phyloP scores from a whole-genome alignment of 495 filamentous ascomycete genomes.

The Penicillium fimorum region DNA sequence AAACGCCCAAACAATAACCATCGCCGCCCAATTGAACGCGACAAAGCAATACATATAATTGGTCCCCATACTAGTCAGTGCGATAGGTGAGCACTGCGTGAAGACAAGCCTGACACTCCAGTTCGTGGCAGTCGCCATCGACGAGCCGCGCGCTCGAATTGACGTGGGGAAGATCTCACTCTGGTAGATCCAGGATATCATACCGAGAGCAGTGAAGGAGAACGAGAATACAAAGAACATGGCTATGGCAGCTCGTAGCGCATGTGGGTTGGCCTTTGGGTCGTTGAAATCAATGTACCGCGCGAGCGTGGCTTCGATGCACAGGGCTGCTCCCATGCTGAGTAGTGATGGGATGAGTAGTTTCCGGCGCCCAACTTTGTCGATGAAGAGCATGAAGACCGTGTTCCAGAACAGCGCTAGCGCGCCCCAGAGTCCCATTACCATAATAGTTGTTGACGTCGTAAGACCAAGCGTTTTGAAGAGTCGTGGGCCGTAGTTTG shows the following conservation, averaged over 20 bases:
- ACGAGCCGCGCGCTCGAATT: conserved; percentile 52
- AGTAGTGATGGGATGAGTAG: conserved; percentile 52
- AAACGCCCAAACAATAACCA: conserved; percentile 42
- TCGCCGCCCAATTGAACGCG: conserved; percentile 49
- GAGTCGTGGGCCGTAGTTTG: conserved; percentile 50
- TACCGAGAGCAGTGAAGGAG: conserved; percentile 53
- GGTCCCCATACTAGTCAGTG: conserved; percentile 44
- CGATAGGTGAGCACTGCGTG: conserved; percentile 55
- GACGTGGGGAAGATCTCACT: conserved; percentile 59
- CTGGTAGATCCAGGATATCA: conserved; percentile 56
- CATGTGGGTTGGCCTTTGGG: conserved; percentile 30
- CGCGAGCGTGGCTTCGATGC: conserved; percentile 48
- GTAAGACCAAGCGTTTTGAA: conserved; percentile 49
- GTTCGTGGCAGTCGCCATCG: conserved; percentile 52
- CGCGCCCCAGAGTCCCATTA: conserved; percentile 52
- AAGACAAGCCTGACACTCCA: conserved; percentile 56
- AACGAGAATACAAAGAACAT: conserved; percentile 59
- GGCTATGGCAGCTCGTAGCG: conserved; percentile 53
- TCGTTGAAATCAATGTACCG: conserved; percentile 28
- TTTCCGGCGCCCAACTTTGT: conserved; percentile 51
- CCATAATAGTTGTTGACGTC: conserved; percentile 47
- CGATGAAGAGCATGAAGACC: conserved; percentile 50
- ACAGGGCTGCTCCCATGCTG: conserved; percentile 52
- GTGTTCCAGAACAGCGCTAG: conserved; percentile 52
- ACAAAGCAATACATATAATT: conserved; percentile 56